Evolutionary conservation across 1,139 yeast genomes (phyloP).

Genomic region (Saccharomyces hybrid): DNA sequence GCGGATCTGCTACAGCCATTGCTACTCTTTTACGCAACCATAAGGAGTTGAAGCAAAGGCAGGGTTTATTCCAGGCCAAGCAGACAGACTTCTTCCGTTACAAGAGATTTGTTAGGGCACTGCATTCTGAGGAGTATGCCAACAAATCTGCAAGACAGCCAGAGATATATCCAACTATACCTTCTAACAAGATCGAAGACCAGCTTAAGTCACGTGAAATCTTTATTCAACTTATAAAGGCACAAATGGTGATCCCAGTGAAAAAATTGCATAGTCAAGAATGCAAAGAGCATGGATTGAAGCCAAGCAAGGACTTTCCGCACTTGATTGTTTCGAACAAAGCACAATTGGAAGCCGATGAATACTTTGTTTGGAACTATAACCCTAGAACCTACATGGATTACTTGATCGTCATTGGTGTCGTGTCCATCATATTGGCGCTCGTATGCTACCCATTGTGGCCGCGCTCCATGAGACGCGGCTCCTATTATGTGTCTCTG

Average conservation of each 20-base stretch:
- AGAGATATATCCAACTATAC: constrained; percentile 51
- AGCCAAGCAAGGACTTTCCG: constrained; percentile 73
- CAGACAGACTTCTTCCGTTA: constrained; percentile 76
- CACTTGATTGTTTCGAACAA: constrained; percentile 56
- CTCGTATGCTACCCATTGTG: constrained; percentile 90
- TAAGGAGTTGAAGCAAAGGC: constrained; percentile 62
- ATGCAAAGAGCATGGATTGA: constrained; percentile 52
- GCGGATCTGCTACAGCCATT: constrained; percentile 45
- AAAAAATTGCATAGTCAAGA: constrained; percentile 65
- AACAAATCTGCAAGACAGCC: constrained; percentile 47
- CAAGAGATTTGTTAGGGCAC: constrained; percentile 76
- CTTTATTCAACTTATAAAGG: constrained; percentile 62
- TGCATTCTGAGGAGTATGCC: constrained; percentile 66
- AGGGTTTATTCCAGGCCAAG: constrained; percentile 65
- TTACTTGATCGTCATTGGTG: constrained; percentile 53
- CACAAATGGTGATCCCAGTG: constrained; percentile 69
- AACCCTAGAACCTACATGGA: constrained; percentile 68
- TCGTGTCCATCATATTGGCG: constrained; percentile 62
- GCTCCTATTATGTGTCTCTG: constrained; percentile 87
- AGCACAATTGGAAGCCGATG: constrained; percentile 70
- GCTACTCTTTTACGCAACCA: constrained; percentile 68
- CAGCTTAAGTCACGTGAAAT: constrained; percentile 44
- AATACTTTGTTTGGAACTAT: constrained; percentile 81
- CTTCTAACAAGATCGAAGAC: constrained; percentile 33
- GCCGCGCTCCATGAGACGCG: constrained; percentile 85